Evolutionary conservation across 2,329 filamentous ascomycete genomes (phyloP).

Genomic region (Trichoderma koningiopsis): DNA sequence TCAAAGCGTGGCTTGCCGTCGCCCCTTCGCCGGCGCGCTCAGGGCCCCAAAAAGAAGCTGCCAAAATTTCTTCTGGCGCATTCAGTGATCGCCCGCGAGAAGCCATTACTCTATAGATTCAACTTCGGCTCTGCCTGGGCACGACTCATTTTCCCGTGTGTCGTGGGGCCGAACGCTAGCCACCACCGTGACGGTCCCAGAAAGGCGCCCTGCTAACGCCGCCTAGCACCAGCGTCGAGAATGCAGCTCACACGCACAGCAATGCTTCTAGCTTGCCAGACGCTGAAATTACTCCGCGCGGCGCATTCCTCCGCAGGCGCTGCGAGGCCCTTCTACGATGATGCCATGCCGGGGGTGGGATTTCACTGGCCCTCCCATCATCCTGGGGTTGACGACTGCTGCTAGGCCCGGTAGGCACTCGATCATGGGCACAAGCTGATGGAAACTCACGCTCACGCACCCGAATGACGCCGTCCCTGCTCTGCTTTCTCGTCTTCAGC

Average conservation of each 20-base stretch:
- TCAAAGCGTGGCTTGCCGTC: background rate
- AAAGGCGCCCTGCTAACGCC: background rate
- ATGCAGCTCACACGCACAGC: background rate
- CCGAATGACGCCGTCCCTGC: background rate
- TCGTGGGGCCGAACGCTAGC: constrained; percentile 22
- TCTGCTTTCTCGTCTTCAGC: background rate
- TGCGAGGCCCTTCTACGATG: background rate
- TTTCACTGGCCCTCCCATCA: background rate
- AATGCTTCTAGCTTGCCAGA: constrained; percentile 4
- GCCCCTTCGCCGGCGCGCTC: background rate
- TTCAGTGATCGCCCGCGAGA: constrained; percentile 7
- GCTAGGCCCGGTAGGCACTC: too few species aligned
- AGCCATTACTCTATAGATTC: constrained; percentile 20
- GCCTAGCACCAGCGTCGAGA: background rate
- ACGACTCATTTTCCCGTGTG: constrained; percentile 23
- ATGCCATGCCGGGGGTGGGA: constrained; percentile 26
- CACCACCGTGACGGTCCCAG: background rate
- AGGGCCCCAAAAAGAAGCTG: background rate
- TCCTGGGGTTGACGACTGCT: background rate
- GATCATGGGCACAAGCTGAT: too few species aligned
- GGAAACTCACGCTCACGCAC: background rate
- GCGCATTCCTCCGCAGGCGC: constrained; percentile 4
- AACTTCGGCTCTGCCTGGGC: constrained; percentile 10
- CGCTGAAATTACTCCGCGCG: background rate
- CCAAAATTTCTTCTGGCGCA: background rate